Percentiles rank a stretch among this genome's conserved stretches.
phyloP scores from a whole-genome alignment of 768 basidiomycete species.

The Kwoniella dendrophila region DNA sequence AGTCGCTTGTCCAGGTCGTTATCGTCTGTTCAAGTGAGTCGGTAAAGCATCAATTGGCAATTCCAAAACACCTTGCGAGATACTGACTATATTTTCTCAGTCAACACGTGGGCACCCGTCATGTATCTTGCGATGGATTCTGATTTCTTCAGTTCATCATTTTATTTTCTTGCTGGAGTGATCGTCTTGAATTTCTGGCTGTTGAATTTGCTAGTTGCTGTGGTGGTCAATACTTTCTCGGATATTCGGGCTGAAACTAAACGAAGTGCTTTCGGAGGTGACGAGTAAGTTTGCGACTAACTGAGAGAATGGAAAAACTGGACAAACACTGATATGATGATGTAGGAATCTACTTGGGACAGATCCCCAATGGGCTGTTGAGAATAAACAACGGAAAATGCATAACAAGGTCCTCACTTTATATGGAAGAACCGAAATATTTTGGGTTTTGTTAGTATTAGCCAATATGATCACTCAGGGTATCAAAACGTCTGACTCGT shows the following conservation, averaged over 20 bases:
- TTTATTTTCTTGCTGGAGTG: constrained; percentile 83
- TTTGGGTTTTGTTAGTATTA: constrained; percentile 47
- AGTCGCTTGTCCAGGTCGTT: constrained; percentile 76
- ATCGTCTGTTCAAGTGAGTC: constrained; percentile 75
- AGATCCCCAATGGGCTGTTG: constrained; percentile 38
- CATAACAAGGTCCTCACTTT: constrained; percentile 23
- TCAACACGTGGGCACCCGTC: constrained; percentile 59
- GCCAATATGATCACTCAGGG: constrained; percentile 45
- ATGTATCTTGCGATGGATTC: constrained; percentile 90
- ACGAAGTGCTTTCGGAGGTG: constrained; percentile 89
- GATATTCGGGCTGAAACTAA: constrained; percentile 83
- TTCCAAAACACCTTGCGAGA: not conserved
- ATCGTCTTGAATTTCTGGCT: constrained; percentile 84
- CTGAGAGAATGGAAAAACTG: not conserved
- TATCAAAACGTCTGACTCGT: constrained; percentile 35
- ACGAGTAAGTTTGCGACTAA: constrained; percentile 39
- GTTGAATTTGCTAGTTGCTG: constrained; percentile 89
- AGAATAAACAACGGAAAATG: constrained; percentile 29
- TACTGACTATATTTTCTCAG: constrained; percentile 16
- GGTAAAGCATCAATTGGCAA: too few species aligned
- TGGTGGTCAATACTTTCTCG: constrained; percentile 90
- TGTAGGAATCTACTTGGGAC: constrained; percentile 29
- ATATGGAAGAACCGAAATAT: constrained; percentile 44
- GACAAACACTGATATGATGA: not conserved
- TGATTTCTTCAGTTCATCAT: constrained; percentile 81